Conservation (phyloP, 352 stramenopile genomes). For the Phytophthora nicotianae region DNA sequence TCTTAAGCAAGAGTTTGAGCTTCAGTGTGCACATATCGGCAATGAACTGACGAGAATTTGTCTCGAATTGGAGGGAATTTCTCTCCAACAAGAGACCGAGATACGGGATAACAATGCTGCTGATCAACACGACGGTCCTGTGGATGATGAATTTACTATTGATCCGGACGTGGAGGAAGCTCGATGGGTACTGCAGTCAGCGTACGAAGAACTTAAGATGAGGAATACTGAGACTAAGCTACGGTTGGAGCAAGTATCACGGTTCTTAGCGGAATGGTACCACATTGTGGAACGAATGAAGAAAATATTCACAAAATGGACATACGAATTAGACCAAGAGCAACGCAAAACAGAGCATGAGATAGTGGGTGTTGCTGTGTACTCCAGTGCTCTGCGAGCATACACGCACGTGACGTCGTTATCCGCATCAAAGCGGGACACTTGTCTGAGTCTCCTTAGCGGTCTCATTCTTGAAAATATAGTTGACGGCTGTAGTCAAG, state of each 20-base stretch:
- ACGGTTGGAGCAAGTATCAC: constrained; percentile 10
- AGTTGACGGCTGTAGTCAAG: not conserved
- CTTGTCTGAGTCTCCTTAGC: constrained; percentile 3
- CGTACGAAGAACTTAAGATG: constrained; percentile 35
- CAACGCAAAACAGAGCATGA: constrained; percentile 6
- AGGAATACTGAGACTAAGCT: constrained; percentile 21
- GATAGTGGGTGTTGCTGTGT: constrained; percentile 3
- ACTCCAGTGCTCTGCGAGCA: constrained; percentile 6
- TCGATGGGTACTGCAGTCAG: constrained; percentile 8
- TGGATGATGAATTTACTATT: not conserved
- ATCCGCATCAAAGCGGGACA: not conserved
- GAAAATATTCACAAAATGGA: constrained; percentile 21
- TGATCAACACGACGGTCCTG: not conserved
- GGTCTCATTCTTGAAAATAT: constrained; percentile 5
- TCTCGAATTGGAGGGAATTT: constrained; percentile 2
- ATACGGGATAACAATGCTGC: not conserved
- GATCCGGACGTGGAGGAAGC: constrained; percentile 9
- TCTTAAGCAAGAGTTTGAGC: constrained; percentile 7
- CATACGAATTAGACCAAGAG: constrained; percentile 13
- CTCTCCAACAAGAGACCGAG: not conserved
- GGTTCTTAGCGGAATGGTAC: constrained; percentile 17
- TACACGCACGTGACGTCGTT: constrained; percentile 12
- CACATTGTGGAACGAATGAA: constrained; percentile 12
- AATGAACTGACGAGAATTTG: constrained; percentile 1
- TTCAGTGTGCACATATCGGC: constrained; percentile 8